phyloP scores from a whole-genome alignment of 352 stramenopile species.

The Globisporangium uncinulatum region DNA sequence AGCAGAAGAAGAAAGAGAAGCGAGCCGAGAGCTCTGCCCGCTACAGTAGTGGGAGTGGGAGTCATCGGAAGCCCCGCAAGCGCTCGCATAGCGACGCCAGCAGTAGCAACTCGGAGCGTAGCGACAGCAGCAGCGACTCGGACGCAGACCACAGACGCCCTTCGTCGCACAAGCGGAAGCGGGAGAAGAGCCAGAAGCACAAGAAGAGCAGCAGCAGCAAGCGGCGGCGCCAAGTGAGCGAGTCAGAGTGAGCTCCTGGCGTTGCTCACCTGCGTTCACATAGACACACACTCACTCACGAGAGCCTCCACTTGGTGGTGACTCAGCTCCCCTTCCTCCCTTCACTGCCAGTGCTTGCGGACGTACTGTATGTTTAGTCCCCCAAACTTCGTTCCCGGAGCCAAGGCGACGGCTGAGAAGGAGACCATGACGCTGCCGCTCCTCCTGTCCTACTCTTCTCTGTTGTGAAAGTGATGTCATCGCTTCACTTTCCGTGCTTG shows the following conservation, averaged over 20 bases:
- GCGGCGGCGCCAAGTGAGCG: conserved; percentile 11
- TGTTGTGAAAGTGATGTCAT: neutral
- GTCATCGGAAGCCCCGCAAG: conserved; percentile 12
- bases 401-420: no score
- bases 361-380: no score
- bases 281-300: neutral
- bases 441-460: no score
- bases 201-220: conserved; percentile 15
- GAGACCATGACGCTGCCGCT: no score
- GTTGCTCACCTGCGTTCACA: neutral
- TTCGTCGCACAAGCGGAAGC: conserved; percentile 9
- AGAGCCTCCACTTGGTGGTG: no score
- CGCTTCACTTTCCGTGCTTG: neutral
- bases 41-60: conserved; percentile 14
- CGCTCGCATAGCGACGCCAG: conserved; percentile 17
- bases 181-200: conserved; percentile 5
- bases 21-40: conserved; percentile 24
- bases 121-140: conserved; percentile 8
- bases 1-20: conserved; percentile 44
- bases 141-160: conserved; percentile 17
- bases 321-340: no score
- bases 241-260: neutral
- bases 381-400: no score
- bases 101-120: conserved; percentile 7
- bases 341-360: no score